Evolutionary conservation across 208 protist genomes (phyloP).

Genomic region (Trypanosomatidae sp.): DNA sequence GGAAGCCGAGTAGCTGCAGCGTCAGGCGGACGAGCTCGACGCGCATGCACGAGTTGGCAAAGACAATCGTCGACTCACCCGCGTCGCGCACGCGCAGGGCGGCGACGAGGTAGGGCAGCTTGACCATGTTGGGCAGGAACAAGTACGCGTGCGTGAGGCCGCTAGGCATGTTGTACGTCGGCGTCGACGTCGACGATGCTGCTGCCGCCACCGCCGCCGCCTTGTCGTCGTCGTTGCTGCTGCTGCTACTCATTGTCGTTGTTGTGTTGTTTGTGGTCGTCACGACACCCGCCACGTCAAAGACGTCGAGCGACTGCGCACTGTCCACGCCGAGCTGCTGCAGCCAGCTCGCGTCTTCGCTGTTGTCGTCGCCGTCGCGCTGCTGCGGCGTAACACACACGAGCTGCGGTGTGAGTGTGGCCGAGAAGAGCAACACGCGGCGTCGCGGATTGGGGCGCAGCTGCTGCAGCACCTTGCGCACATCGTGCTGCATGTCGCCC

Average conservation of each 20-base stretch:
- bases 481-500: conserved; percentile 48
- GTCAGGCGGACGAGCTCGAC: conserved; percentile 77
- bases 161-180: conserved; percentile 10
- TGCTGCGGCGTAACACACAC: conserved; percentile 13
- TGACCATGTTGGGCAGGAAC: conserved; percentile 78
- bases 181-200: background rate
- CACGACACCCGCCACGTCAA: background rate
- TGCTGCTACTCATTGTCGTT: background rate
- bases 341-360: background rate
- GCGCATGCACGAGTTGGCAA: conserved; percentile 71
- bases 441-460: conserved; percentile 18
- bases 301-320: background rate
- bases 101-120: conserved; percentile 65
- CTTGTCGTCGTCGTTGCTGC: background rate
- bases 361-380: background rate
- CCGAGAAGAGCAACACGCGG: conserved; percentile 59
- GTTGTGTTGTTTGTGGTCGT: background rate
- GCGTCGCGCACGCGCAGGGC: conserved; percentile 35
- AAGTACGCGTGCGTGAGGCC: conserved; percentile 46
- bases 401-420: conserved; percentile 47
- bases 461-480: conserved; percentile 19
- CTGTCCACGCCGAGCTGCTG: background rate
- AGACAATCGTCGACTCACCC: conserved; percentile 71
- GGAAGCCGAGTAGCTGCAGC: conserved; percentile 89
- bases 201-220: no score